These are phyloP conservation scores for Rhypophila decipiens DNA, from an alignment of 495 filamentous ascomycete species.

Conservation along the genomic window DNA sequence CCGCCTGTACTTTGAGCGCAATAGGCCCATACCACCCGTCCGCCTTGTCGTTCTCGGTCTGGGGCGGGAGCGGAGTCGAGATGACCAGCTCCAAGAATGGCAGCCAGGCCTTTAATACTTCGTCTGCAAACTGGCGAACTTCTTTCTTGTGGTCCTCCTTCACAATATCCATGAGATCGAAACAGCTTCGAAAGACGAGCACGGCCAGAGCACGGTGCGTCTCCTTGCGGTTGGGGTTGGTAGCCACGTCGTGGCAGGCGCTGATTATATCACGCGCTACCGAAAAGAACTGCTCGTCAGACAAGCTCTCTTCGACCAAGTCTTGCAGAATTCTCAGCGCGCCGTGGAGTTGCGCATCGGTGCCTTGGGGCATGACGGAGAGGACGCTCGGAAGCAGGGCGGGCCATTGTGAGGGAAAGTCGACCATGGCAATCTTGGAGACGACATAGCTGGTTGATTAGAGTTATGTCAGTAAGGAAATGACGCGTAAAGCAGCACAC, in stretches of 20 bases:
- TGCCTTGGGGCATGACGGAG: constrained; percentile 64
- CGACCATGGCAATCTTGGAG: constrained; percentile 87
- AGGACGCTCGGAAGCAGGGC: constrained; percentile 75
- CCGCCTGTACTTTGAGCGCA: constrained; percentile 79
- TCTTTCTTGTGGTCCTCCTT: constrained; percentile 81
- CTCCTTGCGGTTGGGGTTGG: constrained; percentile 64
- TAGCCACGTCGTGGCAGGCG: constrained; percentile 73
- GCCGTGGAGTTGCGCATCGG: constrained; percentile 75
- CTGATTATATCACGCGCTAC: constrained; percentile 78
- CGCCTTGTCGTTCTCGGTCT: constrained; percentile 30
- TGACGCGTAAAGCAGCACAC: constrained; percentile 1
- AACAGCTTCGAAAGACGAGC: constrained; percentile 80
- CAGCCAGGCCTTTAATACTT: constrained; percentile 73
- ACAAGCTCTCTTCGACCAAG: constrained; percentile 85
- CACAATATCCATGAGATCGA: constrained; percentile 93
- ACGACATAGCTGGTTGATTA: constrained; percentile 76
- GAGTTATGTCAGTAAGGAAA: no score
- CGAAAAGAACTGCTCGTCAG: constrained; percentile 87
- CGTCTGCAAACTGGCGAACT: constrained; percentile 83
- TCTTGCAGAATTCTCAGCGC: constrained; percentile 82
- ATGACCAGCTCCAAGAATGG: constrained; percentile 76
- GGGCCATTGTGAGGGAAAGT: constrained; percentile 94
- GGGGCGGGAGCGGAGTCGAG: constrained; percentile 61
- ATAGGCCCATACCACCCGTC: constrained; percentile 69
- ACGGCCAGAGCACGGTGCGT: constrained; percentile 76